These are phyloP conservation scores for Neurospora sp. DNA, from an alignment of 495 filamentous ascomycete genomes.

Conservation along the genomic window DNA sequence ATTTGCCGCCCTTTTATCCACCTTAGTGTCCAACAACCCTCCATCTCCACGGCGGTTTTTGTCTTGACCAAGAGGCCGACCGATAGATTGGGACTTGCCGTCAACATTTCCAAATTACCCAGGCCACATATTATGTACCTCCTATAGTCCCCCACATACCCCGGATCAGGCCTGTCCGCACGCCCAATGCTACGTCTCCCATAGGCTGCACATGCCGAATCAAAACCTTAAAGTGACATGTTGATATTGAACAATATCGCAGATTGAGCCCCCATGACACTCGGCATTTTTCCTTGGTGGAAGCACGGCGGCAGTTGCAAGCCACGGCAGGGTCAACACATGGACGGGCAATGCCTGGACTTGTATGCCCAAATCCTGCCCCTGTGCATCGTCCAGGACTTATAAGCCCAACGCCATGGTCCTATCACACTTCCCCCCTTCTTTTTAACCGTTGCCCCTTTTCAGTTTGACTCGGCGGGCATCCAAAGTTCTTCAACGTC, in stretches of 20 bases:
- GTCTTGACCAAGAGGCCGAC: not conserved
- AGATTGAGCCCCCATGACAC: not conserved
- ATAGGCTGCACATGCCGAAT: not conserved
- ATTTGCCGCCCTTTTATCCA: not conserved
- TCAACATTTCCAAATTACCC: not conserved
- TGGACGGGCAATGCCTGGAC: not conserved
- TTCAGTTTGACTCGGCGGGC: not conserved
- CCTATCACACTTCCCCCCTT: not conserved
- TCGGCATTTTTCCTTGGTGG: slow-evolving; percentile 6
- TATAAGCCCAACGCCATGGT: not conserved
- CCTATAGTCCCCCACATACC: not conserved
- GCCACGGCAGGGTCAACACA: not conserved
- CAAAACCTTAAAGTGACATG: not conserved
- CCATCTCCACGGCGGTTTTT: not conserved
- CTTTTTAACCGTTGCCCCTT: not conserved
- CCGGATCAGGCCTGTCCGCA: not conserved
- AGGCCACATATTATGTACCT: not conserved
- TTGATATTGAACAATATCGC: slow-evolving; percentile 5
- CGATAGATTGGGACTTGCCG: not conserved
- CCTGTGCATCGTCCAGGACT: not conserved
- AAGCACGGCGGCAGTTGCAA: not conserved
- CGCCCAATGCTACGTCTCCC: not conserved
- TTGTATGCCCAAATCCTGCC: too few relatives aligned
- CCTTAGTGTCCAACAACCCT: not conserved
- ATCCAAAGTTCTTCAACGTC: not conserved